Evolutionary conservation across 768 basidiomycete species (phyloP).

Genomic region (Tremella yokohamensis): DNA sequence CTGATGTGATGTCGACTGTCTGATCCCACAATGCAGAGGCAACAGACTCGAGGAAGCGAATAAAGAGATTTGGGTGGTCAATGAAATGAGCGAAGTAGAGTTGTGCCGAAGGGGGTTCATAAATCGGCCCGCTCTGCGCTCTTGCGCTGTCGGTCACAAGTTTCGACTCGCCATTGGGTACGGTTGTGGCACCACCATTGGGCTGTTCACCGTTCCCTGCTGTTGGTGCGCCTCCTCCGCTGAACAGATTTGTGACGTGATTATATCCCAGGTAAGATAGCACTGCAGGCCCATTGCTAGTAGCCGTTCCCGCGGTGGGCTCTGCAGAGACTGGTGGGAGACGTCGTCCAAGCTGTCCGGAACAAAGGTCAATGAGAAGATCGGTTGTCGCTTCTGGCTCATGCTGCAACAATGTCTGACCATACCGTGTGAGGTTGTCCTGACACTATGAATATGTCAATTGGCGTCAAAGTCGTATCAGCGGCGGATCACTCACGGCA

Average conservation of each 20-base stretch:
- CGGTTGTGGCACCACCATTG: slow-evolving; percentile 9
- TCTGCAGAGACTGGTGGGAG: slow-evolving; percentile 49
- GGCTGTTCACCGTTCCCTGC: slow-evolving; percentile 52
- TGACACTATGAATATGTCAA: slow-evolving; percentile 60
- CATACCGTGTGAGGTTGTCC: slow-evolving; percentile 79
- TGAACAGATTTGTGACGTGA: slow-evolving; percentile 55
- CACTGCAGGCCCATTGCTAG: slow-evolving; percentile 59
- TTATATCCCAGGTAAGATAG: slow-evolving; percentile 76
- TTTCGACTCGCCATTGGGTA: background rate
- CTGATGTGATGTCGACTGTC: slow-evolving; percentile 50
- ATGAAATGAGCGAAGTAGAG: slow-evolving; percentile 93
- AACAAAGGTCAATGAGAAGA: slow-evolving; percentile 86
- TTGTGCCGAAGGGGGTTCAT: slow-evolving; percentile 64
- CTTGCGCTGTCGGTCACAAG: background rate
- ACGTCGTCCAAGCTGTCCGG: slow-evolving; percentile 56
- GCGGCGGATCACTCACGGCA: slow-evolving; percentile 59
- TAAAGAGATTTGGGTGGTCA: slow-evolving; percentile 77
- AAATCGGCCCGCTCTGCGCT: slow-evolving; percentile 20
- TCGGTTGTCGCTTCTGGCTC: slow-evolving; percentile 86
- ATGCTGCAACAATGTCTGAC: slow-evolving; percentile 73
- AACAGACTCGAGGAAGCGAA: slow-evolving; percentile 83
- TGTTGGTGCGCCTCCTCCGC: slow-evolving; percentile 49
- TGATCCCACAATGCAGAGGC: slow-evolving; percentile 77
- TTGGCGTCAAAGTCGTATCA: background rate
- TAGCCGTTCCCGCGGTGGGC: slow-evolving; percentile 21